Percentiles rank a stretch among this genome's conserved stretches.
Conservation (phyloP, 1,284 basidiomycete genomes). For the Naganishia cerealis region DNA sequence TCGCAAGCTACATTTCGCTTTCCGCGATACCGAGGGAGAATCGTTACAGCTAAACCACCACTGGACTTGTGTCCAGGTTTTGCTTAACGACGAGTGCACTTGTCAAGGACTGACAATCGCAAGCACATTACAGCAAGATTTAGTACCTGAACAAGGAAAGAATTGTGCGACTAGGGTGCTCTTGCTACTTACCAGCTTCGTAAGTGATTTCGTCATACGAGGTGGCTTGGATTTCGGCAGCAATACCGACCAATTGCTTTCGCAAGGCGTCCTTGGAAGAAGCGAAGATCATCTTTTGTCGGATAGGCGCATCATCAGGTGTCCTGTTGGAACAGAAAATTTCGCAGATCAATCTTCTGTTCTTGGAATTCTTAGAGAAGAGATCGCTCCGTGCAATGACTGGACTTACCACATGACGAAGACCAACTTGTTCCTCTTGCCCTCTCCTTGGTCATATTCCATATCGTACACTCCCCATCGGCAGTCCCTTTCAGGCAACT, state of each 20-base stretch:
- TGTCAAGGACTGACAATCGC: slow-evolving; percentile 28
- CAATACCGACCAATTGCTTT: slow-evolving; percentile 59
- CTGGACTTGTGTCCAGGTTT: slow-evolving; percentile 1
- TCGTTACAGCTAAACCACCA: not conserved
- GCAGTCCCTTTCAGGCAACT: slow-evolving; percentile 75
- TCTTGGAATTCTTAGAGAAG: not conserved
- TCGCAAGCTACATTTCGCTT: not conserved
- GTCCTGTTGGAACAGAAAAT: slow-evolving; percentile 61
- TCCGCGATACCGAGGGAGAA: not conserved
- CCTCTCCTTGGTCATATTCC: slow-evolving; percentile 74
- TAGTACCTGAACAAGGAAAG: not conserved
- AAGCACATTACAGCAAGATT: not conserved
- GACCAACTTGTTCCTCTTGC: slow-evolving; percentile 84
- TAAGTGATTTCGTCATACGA: slow-evolving; percentile 74
- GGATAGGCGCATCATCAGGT: slow-evolving; percentile 83
- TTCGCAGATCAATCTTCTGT: not conserved
- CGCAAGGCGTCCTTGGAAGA: slow-evolving; percentile 86
- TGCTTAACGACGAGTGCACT: slow-evolving; percentile 33
- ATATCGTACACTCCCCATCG: slow-evolving; percentile 93
- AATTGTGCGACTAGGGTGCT: not conserved
- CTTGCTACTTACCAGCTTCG: slow-evolving; percentile 66
- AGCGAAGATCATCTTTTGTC: slow-evolving; percentile 91
- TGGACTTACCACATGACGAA: slow-evolving; percentile 73
- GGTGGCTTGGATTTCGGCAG: slow-evolving; percentile 74
- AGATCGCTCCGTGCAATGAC: not conserved